A percentile compares a stretch with the other conserved stretches of the same genome.
Conservation (phyloP, 75 land plant species). For the Picea sitchensis region DNA sequence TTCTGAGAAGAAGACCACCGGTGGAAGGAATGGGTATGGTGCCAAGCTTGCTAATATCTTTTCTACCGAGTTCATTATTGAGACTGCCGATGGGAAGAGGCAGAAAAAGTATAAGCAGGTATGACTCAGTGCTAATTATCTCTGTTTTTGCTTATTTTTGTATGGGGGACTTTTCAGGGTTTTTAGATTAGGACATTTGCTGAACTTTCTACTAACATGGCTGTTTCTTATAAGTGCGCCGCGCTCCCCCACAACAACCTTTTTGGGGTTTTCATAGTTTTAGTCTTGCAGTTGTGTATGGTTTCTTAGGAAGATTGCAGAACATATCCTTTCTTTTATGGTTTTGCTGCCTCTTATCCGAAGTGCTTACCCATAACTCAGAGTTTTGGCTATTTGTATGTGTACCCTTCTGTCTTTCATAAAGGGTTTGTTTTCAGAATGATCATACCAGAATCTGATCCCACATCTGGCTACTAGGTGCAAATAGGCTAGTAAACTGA, state of each 20-base stretch:
- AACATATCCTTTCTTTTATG: not conserved
- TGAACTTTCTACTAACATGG: not conserved
- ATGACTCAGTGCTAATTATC: not conserved
- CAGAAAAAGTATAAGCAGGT: slow-evolving; percentile 95
- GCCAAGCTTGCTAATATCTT: slow-evolving; percentile 89
- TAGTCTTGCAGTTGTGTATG: not conserved
- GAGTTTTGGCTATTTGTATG: no score
- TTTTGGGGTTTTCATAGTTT: slow-evolving; percentile 7
- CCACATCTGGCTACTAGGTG: no score
- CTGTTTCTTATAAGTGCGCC: no score
- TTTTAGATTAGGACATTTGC: not conserved
- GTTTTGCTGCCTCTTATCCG: not conserved
- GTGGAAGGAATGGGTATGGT: slow-evolving; percentile 97
- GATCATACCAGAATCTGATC: no score
- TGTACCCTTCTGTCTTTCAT: no score
- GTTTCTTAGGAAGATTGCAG: not conserved
- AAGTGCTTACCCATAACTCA: no score
- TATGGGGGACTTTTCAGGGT: not conserved
- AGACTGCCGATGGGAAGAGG: slow-evolving; percentile 94
- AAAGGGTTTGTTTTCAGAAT: no score
- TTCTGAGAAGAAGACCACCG: slow-evolving; percentile 89
- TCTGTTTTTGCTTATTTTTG: not conserved
- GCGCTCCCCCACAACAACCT: not conserved
- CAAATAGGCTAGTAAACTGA: no score
- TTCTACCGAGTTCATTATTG: slow-evolving; percentile 90